These are phyloP conservation scores for Exophiala dermatitidis DNA, from an alignment of 2,329 filamentous ascomycete genomes.

Conservation along the genomic window DNA sequence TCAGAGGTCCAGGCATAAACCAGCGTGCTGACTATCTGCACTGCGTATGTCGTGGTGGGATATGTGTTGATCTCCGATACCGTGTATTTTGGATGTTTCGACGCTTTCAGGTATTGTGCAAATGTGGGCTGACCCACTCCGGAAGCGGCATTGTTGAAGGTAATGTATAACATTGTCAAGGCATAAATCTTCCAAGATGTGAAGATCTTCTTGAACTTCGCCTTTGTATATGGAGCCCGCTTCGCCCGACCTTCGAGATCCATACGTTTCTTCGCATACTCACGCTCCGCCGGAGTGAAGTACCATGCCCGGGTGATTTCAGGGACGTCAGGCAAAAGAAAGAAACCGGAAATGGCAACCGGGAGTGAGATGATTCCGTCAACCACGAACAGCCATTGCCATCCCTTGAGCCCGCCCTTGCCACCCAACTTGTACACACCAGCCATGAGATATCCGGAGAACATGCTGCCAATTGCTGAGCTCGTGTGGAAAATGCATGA, in stretches of 20 bases:
- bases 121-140: conserved; percentile 50
- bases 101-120: conserved; percentile 40
- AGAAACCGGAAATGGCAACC: conserved; percentile 41
- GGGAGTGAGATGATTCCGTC: conserved; percentile 39
- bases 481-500: conserved; percentile 48
- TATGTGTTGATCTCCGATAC: conserved; percentile 46
- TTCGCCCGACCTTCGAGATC: conserved; percentile 42
- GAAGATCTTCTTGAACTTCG: conserved; percentile 55
- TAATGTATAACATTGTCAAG: conserved; percentile 53
- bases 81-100: conserved; percentile 40
- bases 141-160: conserved; percentile 54
- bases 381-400: conserved; percentile 37
- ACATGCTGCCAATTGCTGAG: conserved; percentile 39
- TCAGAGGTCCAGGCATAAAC: conserved; percentile 62
- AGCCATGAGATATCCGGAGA: conserved; percentile 50
- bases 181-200: conserved; percentile 59
- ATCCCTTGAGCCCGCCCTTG: conserved; percentile 42
- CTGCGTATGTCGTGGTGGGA: conserved; percentile 52
- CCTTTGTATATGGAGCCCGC: conserved; percentile 41
- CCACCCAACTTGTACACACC: conserved; percentile 48
- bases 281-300: conserved; percentile 38
- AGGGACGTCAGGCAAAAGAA: conserved; percentile 37
- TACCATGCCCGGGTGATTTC: conserved; percentile 45
- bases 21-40: conserved; percentile 54
- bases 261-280: conserved; percentile 45